A percentile compares a stretch with the other conserved stretches of the same genome.
These are phyloP conservation scores for Catharanthus roseus DNA, from an alignment of 257 asterid species.

Conservation along the genomic window DNA sequence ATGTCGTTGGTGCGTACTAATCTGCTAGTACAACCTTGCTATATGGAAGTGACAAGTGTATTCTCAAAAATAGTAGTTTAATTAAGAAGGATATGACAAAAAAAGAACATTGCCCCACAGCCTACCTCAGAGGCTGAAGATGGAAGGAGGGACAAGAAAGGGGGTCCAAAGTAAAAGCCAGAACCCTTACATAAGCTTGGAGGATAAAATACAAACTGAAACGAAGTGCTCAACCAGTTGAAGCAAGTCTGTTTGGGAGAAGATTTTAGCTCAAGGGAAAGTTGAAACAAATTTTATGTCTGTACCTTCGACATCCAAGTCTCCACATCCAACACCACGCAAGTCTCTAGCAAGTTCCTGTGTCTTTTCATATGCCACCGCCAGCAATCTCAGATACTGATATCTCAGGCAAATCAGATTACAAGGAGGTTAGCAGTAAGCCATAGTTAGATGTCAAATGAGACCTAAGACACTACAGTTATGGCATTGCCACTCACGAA, in stretches of 20 bases:
- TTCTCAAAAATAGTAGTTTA: neutral
- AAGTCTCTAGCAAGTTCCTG: conserved; percentile 85
- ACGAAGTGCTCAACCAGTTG: neutral
- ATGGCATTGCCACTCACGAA: conserved; percentile 46
- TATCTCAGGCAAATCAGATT: conserved; percentile 22
- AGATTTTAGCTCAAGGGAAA: conserved; percentile 5
- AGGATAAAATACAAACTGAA: neutral
- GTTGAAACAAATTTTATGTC: neutral
- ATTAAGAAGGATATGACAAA: neutral
- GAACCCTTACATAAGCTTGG: neutral
- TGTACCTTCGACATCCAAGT: conserved; percentile 94
- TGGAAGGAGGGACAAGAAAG: neutral
- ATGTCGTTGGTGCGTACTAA: neutral
- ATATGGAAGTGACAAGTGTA: neutral
- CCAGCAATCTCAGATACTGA: conserved; percentile 91
- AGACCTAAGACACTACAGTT: conserved; percentile 4
- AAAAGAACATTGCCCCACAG: neutral
- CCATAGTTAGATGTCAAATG: conserved; percentile 9
- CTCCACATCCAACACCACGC: conserved; percentile 89
- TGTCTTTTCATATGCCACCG: conserved; percentile 96
- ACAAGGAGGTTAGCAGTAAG: conserved; percentile 21
- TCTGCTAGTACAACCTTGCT: neutral
- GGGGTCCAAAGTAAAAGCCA: neutral
- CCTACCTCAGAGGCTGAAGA: neutral
- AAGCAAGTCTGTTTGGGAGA: neutral